phyloP scores from a whole-genome alignment of 257 asterid species.

The Craterostigma plantagineum region DNA sequence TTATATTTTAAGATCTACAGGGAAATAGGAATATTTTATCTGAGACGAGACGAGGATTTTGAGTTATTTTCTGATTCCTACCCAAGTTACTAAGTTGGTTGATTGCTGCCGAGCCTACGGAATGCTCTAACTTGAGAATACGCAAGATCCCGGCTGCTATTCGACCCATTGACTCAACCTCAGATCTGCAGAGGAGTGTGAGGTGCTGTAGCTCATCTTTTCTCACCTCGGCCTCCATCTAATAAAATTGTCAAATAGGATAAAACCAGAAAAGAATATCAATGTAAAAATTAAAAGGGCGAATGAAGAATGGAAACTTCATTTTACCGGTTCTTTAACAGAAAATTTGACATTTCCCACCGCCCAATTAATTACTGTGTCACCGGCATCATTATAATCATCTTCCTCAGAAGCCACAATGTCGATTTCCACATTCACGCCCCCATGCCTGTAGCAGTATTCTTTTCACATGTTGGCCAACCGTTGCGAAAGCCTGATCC shows the following conservation, averaged over 20 bases:
- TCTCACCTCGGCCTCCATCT: conserved; percentile 82
- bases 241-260: background rate
- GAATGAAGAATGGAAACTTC: background rate
- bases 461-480: conserved; percentile 25
- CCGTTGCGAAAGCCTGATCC: too few relatives aligned
- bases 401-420: conserved; percentile 42
- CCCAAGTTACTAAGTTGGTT: conserved; percentile 82
- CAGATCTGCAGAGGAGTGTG: conserved; percentile 54
- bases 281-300: too few relatives aligned
- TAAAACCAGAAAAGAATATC: too few relatives aligned
- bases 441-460: conserved; percentile 23
- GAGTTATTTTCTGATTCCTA: conserved; percentile 11
- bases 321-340: conserved; percentile 68
- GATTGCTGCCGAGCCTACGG: conserved; percentile 70
- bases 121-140: conserved; percentile 74
- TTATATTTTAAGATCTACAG: too few relatives aligned
- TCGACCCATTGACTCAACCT: conserved; percentile 85
- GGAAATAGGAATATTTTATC: too few relatives aligned
- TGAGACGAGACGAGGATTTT: background rate
- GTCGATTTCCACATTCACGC: conserved; percentile 56
- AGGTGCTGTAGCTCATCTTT: conserved; percentile 77
- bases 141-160: conserved; percentile 78
- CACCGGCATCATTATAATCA: conserved; percentile 17
- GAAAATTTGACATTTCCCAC: conserved; percentile 75
- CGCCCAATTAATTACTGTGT: conserved; percentile 35